These are phyloP conservation scores for Trichomonas gallinae DNA, from an alignment of 208 protist species.

Conservation along the genomic window DNA sequence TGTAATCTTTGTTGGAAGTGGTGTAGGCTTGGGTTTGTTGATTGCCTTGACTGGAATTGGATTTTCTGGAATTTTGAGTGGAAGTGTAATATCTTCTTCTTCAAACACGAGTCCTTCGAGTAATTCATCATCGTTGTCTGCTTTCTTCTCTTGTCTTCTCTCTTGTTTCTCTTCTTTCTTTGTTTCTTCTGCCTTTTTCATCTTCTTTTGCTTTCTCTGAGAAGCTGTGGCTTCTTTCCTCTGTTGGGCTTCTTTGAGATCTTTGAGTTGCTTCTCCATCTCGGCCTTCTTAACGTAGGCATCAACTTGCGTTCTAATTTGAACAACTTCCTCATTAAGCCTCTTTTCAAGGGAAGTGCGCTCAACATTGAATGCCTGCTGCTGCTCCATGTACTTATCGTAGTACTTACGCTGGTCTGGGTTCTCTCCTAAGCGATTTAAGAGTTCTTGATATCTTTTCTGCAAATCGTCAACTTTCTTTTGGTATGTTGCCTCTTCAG, in stretches of 20 bases:
- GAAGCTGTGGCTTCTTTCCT: background rate
- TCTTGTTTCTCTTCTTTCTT: background rate
- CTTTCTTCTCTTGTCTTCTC: background rate
- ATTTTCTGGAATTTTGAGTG: background rate
- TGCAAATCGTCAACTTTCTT: background rate
- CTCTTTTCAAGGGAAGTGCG: background rate
- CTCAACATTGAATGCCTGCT: background rate
- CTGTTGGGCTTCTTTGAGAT: background rate
- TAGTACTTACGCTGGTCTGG: background rate
- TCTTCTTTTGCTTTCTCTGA: background rate
- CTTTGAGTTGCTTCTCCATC: background rate
- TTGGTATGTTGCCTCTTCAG: background rate
- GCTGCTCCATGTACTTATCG: background rate
- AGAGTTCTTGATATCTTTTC: background rate
- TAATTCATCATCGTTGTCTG: background rate
- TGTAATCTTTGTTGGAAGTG: background rate
- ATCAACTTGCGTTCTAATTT: background rate
- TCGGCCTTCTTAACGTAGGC: background rate
- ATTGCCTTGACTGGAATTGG: background rate
- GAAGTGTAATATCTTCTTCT: background rate
- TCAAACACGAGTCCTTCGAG: background rate
- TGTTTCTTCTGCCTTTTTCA: background rate
- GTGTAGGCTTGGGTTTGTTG: background rate
- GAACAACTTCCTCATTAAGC: background rate
- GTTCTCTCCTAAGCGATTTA: background rate